A percentile compares a stretch with the other conserved stretches of the same genome.
These are phyloP conservation scores for Cladophialophora psammophila DNA, from an alignment of 2,329 filamentous ascomycete species.

Conservation along the genomic window DNA sequence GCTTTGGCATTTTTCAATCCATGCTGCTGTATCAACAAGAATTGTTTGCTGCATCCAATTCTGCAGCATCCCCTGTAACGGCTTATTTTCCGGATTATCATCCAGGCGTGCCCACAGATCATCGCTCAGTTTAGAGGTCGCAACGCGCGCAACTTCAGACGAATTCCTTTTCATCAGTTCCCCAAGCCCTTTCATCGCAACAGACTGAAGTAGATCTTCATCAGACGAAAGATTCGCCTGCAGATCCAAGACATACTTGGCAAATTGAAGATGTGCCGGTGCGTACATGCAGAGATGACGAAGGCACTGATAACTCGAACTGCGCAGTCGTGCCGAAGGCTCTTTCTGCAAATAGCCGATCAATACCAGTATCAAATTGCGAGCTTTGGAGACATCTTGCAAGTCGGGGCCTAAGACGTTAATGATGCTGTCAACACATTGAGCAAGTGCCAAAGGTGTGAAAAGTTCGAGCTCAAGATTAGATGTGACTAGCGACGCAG, in stretches of 20 bases:
- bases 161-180: conserved; percentile 95
- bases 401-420: conserved; percentile 95
- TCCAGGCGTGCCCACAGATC: conserved; percentile 92
- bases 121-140: conserved; percentile 82
- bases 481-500: conserved; percentile 79
- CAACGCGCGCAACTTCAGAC: conserved; percentile 78
- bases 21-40: conserved; percentile 77
- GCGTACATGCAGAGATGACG: conserved; percentile 94
- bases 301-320: conserved; percentile 80
- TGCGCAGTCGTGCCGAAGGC: conserved; percentile 72
- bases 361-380: conserved; percentile 87
- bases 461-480: conserved; percentile 88
- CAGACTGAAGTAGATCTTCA: conserved; percentile 73
- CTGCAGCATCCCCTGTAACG: conserved; percentile 83
- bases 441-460: conserved; percentile 80
- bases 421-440: conserved; percentile 92
- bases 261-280: conserved; percentile 83
- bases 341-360: conserved; percentile 83
- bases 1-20: conserved; percentile 87
- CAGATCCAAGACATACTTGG: conserved; percentile 80
- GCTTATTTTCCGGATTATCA: conserved; percentile 74
- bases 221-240: conserved; percentile 78
- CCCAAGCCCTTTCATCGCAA: conserved; percentile 85
- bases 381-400: conserved; percentile 88
- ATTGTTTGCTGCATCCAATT: conserved; percentile 96